Percentiles rank a stretch among this genome's conserved stretches.
phyloP scores from a whole-genome alignment of 2,329 filamentous ascomycete species.

The Davidsoniella australis region DNA sequence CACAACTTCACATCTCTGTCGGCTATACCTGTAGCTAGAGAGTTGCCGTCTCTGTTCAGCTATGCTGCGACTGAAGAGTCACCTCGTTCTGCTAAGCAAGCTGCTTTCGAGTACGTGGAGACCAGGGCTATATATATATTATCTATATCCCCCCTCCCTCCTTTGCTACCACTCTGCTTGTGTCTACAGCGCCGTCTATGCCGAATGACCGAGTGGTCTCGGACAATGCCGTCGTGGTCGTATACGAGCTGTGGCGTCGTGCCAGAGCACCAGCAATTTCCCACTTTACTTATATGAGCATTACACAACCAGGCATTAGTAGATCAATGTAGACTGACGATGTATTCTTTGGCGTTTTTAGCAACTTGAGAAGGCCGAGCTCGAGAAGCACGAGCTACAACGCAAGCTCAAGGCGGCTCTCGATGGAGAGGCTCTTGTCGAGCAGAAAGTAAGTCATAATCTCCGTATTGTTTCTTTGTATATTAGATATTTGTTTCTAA shows the following conservation, averaged over 20 bases:
- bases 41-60: slow-evolving; percentile 2
- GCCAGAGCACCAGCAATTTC: neutral
- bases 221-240: neutral
- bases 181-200: neutral
- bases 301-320: no score
- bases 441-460: slow-evolving; percentile 32
- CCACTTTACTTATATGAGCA: neutral
- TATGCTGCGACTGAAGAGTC: slow-evolving; percentile 2
- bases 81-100: slow-evolving; percentile 9
- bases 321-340: slow-evolving; percentile 11
- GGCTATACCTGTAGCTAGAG: neutral
- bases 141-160: neutral
- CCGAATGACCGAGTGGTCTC: neutral
- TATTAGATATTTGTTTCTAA: neutral
- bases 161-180: neutral
- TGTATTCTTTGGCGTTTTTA: slow-evolving; percentile 17
- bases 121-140: neutral
- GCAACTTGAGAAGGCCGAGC: slow-evolving; percentile 42
- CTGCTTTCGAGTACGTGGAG: slow-evolving; percentile 10
- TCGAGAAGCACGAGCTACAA: slow-evolving; percentile 38
- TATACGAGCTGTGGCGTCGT: neutral
- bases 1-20: slow-evolving; percentile 4
- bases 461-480: neutral
- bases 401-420: slow-evolving; percentile 35
- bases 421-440: slow-evolving; percentile 30